phyloP scores from a whole-genome alignment of 2,329 filamentous ascomycete species.

The Davidsoniella virescens region DNA sequence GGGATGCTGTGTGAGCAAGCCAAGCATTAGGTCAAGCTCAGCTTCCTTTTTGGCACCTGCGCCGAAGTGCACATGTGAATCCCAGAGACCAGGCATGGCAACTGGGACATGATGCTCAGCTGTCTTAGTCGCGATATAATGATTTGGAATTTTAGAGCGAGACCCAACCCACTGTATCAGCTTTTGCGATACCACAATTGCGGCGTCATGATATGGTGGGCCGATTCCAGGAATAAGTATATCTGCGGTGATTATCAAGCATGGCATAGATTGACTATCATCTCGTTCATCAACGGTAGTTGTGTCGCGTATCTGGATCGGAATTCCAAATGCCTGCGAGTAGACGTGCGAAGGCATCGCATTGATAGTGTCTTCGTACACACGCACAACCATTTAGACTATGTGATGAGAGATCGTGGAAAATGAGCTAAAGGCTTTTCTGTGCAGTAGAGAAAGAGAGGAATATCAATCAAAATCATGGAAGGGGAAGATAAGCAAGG shows the following conservation, averaged over 20 bases:
- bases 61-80: constrained; percentile 32
- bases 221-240: constrained; percentile 25
- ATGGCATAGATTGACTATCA: constrained; percentile 7
- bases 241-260: constrained; percentile 19
- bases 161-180: constrained; percentile 25
- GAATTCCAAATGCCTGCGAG: not conserved
- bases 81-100: constrained; percentile 36
- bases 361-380: not conserved
- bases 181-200: constrained; percentile 22
- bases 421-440: no score
- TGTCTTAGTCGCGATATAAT: constrained; percentile 16
- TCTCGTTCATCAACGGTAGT: no score
- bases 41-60: constrained; percentile 19
- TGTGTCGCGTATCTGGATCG: not conserved
- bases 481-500: no score
- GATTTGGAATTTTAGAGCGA: constrained; percentile 17
- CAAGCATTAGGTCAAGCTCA: constrained; percentile 15
- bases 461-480: no score
- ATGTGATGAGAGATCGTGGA: no score
- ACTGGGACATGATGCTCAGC: constrained; percentile 22
- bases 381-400: no score
- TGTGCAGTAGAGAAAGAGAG: no score
- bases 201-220: constrained; percentile 19
- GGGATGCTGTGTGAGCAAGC: constrained; percentile 19
- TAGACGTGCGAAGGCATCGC: no score